Base-by-base conservation (phyloP, 192 early-diverging fungal genomes). In the Podila clonocystis region DNA sequence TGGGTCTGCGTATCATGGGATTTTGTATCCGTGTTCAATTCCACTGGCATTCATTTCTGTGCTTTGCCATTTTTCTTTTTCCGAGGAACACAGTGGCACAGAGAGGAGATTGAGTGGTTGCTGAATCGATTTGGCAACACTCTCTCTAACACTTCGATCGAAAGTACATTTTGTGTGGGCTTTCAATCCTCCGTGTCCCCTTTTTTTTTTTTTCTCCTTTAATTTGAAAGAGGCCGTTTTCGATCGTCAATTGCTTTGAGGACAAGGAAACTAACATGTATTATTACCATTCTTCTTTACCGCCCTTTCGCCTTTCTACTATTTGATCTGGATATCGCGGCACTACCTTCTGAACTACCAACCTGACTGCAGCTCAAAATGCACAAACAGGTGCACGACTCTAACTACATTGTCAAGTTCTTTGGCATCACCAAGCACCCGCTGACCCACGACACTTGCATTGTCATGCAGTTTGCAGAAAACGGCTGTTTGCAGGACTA, bases 381-480 rank as follows among this genome's bases (percentile, higher is more conserved):
- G 69, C 82, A 83, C 57, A 83, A 83, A 31, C 73, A 72, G 20
- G 82, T 83, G 19, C 82, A 83, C 34, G 82, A 83, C 72, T 75
- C 74, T 12, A 76, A 83, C 33, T 83, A 83, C 64, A 83, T 83
- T 58, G 82, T 83, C 11, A 83, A 83, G 74, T 83, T 83, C 55
- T 76, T 72, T 59, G 82, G 82, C 55, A 83, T 83, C 67, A 83
- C 82, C 3, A 83, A 76, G 59, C 74, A 83, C 36, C 76, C 76
- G 3, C 76, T 76, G n/a, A 75, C 70, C 1, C 69, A 79, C 28
- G 82, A 83, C 67, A 76, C 69, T 38, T 75, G 82, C 24, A 83
- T 83, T 12, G 74, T 83, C 61, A 83, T 83, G 82, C 74, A 83
- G 63, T 83, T 76, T 66, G 74, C 82, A 50, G 82, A 71, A 49